These are phyloP conservation scores for Entonaema liquescens DNA, from an alignment of 495 filamentous ascomycete species.

Conservation along the genomic window DNA sequence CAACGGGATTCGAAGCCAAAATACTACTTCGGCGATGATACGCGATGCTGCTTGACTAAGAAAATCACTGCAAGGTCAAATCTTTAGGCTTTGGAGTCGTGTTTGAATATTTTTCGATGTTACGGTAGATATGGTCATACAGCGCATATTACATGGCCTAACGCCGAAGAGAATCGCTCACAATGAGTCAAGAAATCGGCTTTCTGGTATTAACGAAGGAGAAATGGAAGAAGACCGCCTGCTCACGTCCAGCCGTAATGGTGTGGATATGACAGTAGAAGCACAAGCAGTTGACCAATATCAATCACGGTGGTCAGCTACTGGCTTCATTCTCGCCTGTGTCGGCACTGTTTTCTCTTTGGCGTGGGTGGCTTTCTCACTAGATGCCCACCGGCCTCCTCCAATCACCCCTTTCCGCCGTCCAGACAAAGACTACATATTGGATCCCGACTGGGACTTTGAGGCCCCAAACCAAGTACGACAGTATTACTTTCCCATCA, in stretches of 20 bases:
- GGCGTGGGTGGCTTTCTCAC: conserved; percentile 22
- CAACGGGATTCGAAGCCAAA: not conserved
- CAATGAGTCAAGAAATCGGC: conserved; percentile 7
- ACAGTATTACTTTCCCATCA: conserved; percentile 59
- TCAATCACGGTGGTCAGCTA: conserved; percentile 15
- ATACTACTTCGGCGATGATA: conserved; percentile 13
- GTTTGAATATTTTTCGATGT: conserved; percentile 10
- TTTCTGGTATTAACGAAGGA: not conserved
- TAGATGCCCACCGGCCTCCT: conserved; percentile 12
- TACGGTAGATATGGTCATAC: conserved; percentile 18
- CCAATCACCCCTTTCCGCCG: conserved; percentile 34
- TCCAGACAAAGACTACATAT: conserved; percentile 52
- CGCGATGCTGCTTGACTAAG: not conserved
- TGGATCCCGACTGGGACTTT: conserved; percentile 59
- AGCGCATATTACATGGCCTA: conserved; percentile 12
- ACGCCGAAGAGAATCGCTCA: conserved; percentile 23
- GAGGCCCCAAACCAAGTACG: conserved; percentile 49
- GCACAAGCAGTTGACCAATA: not conserved
- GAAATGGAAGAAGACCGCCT: conserved; percentile 4
- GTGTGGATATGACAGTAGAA: conserved; percentile 5
- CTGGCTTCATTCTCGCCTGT: conserved; percentile 14
- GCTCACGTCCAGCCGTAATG: conserved; percentile 4
- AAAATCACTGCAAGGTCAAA: not conserved
- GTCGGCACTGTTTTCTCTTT: conserved; percentile 25
- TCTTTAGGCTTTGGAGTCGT: not conserved